phyloP scores from a whole-genome alignment of 176 grass and related monocot species.

The Musa beccarii region DNA sequence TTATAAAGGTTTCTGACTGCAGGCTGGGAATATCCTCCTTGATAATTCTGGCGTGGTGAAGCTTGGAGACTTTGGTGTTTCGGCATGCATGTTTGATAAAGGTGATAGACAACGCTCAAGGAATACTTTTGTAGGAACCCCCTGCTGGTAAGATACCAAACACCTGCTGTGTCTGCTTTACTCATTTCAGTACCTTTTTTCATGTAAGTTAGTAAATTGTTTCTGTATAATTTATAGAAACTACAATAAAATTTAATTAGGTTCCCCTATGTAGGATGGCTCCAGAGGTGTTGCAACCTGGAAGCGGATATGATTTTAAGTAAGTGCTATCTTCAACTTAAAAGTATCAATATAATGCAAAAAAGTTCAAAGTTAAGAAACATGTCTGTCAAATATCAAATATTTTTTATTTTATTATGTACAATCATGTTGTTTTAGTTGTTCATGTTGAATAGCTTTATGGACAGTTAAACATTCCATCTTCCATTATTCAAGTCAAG shows the following conservation, averaged over 20 bases:
- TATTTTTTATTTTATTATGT: too few species aligned
- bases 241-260: slow-evolving; percentile 16
- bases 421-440: too few species aligned
- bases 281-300: slow-evolving; percentile 95
- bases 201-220: too few species aligned
- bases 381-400: too few species aligned
- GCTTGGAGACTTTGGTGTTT: slow-evolving; percentile 95
- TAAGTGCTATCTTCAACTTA: slow-evolving; percentile 33
- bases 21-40: slow-evolving; percentile 98
- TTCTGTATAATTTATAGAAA: not conserved
- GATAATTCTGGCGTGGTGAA: slow-evolving; percentile 77
- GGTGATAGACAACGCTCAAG: slow-evolving; percentile 92
- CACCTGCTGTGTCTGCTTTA: not conserved
- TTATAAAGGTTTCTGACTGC: slow-evolving; percentile 3
- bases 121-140: slow-evolving; percentile 97
- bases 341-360: not conserved
- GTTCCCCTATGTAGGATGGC: slow-evolving; percentile 78
- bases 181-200: not conserved
- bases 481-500: not conserved
- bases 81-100: slow-evolving; percentile 98
- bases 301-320: slow-evolving; percentile 96
- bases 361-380: too few species aligned
- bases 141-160: slow-evolving; percentile 59
- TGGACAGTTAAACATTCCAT: not conserved
- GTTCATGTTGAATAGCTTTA: too few species aligned